These are phyloP conservation scores for Podosphaera aphanis DNA, from an alignment of 2,329 filamentous ascomycete species.

Conservation along the genomic window DNA sequence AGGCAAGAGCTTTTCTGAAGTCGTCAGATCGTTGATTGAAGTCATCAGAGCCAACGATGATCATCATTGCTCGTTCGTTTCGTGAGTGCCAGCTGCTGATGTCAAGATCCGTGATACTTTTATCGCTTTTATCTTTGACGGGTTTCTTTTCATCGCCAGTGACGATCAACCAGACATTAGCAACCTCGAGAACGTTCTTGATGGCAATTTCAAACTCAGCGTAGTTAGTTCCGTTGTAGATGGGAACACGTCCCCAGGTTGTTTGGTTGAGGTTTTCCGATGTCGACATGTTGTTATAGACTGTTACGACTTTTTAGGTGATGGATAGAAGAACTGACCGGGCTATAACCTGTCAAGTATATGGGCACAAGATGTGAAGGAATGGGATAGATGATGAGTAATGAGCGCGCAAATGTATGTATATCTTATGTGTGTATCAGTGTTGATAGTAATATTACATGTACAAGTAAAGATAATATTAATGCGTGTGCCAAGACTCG, in stretches of 20 bases:
- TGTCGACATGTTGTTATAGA: too few species aligned
- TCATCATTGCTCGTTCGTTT: neutral
- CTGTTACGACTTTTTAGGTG: too few species aligned
- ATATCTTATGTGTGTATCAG: neutral
- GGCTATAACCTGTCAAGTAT: neutral
- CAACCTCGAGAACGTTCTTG: neutral
- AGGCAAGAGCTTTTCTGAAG: neutral
- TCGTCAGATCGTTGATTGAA: neutral
- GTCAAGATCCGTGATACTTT: neutral
- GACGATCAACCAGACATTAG: neutral
- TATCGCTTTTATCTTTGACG: neutral
- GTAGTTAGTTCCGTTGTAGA: neutral
- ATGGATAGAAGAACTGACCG: neutral
- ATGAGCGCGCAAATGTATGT: neutral
- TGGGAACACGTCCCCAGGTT: neutral
- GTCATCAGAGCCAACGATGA: neutral
- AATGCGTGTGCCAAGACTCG: too few species aligned
- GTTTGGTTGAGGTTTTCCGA: neutral
- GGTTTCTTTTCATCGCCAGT: neutral
- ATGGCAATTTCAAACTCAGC: neutral
- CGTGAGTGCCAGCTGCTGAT: neutral
- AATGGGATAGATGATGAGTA: neutral
- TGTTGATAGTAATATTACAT: neutral
- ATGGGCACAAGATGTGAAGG: neutral
- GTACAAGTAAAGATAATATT: too few species aligned